Conservation (phyloP, 2,329 filamentous ascomycete species). For the Tolypocladium paradoxum region DNA sequence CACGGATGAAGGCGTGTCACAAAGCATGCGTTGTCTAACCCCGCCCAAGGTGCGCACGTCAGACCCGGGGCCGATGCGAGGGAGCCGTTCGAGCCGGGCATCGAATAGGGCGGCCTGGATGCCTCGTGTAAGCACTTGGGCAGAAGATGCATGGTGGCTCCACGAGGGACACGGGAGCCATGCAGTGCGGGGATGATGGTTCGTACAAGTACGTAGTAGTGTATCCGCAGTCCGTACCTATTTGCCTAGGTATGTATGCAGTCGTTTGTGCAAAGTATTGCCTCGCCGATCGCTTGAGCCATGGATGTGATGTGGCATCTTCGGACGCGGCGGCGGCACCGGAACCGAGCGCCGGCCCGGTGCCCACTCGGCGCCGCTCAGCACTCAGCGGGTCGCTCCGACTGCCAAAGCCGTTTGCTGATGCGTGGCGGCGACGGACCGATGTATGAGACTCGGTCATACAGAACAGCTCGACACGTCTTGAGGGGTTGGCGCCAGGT, state of each 20-base stretch:
- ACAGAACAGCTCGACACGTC: not conserved
- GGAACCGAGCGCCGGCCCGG: not conserved
- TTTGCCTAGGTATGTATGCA: not conserved
- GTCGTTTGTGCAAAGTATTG: not conserved
- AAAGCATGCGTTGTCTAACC: too few relatives aligned
- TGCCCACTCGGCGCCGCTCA: not conserved
- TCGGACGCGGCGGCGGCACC: not conserved
- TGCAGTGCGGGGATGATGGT: not conserved
- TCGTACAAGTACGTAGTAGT: too few relatives aligned
- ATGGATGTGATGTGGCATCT: not conserved
- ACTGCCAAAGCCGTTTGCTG: too few relatives aligned
- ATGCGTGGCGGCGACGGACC: not conserved
- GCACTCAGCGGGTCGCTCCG: not conserved
- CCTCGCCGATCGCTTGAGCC: not conserved
- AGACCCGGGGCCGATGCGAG: too few relatives aligned
- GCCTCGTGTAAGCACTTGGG: too few relatives aligned
- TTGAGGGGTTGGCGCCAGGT: not conserved
- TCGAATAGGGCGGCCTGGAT: too few relatives aligned
- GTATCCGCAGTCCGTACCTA: too few relatives aligned
- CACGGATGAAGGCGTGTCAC: too few relatives aligned
- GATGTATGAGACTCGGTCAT: too few relatives aligned
- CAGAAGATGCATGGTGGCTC: too few relatives aligned
- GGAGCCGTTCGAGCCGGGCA: too few relatives aligned
- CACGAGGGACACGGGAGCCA: not conserved
- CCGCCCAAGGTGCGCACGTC: not conserved